These are phyloP conservation scores for Silene conica DNA, from an alignment of 148 eudicot species.

Conservation along the genomic window DNA sequence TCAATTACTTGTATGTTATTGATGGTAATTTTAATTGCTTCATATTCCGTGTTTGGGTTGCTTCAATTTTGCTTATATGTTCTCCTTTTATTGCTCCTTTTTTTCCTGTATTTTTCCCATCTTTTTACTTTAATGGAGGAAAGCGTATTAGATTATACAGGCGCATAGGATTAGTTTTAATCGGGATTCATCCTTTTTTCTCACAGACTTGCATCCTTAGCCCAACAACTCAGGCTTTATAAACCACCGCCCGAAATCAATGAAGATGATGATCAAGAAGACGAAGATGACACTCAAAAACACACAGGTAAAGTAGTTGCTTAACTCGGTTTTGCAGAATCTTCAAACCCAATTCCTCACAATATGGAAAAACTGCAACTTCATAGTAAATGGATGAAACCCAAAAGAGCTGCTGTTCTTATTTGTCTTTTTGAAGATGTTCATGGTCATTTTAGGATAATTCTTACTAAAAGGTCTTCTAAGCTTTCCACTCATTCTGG, in stretches of 20 bases:
- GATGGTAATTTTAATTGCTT: too few relatives aligned
- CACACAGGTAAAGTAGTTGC: conserved; percentile 51
- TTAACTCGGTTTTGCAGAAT: conserved; percentile 58
- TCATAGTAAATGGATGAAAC: conserved; percentile 8
- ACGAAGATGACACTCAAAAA: conserved; percentile 40
- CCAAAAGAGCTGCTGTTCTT: conserved; percentile 66
- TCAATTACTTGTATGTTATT: too few relatives aligned
- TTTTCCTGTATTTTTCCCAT: too few relatives aligned
- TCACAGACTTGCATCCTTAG: conserved; percentile 38
- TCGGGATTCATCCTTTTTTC: conserved; percentile 33
- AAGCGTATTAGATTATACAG: too few relatives aligned
- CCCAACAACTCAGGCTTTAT: conserved; percentile 50
- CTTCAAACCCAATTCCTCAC: conserved; percentile 36
- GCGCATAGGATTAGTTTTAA: too few relatives aligned
- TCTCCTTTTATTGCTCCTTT: too few relatives aligned
- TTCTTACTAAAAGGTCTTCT: conserved; percentile 83
- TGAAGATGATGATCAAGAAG: conserved; percentile 28
- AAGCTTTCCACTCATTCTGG: conserved; percentile 77
- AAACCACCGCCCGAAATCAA: conserved; percentile 29
- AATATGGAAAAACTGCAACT: conserved; percentile 2
- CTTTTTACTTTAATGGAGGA: too few relatives aligned
- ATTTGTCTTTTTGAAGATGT: conserved; percentile 64
- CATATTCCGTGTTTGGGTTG: too few relatives aligned
- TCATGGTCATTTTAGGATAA: conserved; percentile 53
- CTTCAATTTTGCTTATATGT: too few relatives aligned